A percentile compares a stretch with the other conserved stretches of the same genome.
Evolutionary conservation across 1,284 basidiomycete species (phyloP).

Genomic region (Heterobasidion occidentale): DNA sequence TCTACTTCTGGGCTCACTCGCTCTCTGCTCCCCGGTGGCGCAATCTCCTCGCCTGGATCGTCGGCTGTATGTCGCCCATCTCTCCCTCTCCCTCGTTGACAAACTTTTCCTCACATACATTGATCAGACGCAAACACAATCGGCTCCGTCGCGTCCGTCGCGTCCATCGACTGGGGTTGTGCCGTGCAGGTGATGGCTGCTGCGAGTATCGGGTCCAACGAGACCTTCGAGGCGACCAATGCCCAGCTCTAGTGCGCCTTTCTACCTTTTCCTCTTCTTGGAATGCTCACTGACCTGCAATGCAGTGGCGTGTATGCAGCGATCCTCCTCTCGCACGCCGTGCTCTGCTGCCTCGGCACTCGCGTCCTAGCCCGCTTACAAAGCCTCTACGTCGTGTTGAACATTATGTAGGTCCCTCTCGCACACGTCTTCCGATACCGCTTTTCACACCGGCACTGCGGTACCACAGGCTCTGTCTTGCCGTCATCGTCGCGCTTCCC

Average conservation of each 20-base stretch:
- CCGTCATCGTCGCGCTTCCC: conserved; percentile 72
- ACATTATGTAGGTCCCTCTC: conserved; percentile 45
- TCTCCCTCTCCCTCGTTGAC: conserved; percentile 1
- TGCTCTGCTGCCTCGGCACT: conserved; percentile 64
- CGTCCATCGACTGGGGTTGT: conserved; percentile 74
- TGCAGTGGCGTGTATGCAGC: conserved; percentile 53
- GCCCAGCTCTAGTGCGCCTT: conserved; percentile 50
- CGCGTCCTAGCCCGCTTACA: conserved; percentile 65
- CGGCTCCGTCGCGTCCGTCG: conserved; percentile 59
- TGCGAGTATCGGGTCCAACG: conserved; percentile 48
- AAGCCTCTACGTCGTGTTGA: conserved; percentile 62
- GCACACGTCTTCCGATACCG: too few species aligned
- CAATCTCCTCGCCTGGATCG: conserved; percentile 68
- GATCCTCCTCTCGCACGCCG: conserved; percentile 48
- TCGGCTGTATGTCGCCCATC: conserved; percentile 50
- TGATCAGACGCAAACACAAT: conserved; percentile 63
- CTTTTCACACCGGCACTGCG: too few species aligned
- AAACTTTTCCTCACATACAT: background rate
- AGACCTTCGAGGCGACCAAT: conserved; percentile 42
- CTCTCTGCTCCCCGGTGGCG: conserved; percentile 57
- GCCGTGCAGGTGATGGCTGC: conserved; percentile 68
- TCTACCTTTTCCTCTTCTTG: background rate
- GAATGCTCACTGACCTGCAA: background rate
- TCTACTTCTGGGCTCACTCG: conserved; percentile 76
- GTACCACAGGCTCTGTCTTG: conserved; percentile 33